Evolutionary conservation across 176 grass and related monocot genomes (phyloP), one percentile per base, ranked within the genome.

Genomic region (Stipa capillata): DNA sequence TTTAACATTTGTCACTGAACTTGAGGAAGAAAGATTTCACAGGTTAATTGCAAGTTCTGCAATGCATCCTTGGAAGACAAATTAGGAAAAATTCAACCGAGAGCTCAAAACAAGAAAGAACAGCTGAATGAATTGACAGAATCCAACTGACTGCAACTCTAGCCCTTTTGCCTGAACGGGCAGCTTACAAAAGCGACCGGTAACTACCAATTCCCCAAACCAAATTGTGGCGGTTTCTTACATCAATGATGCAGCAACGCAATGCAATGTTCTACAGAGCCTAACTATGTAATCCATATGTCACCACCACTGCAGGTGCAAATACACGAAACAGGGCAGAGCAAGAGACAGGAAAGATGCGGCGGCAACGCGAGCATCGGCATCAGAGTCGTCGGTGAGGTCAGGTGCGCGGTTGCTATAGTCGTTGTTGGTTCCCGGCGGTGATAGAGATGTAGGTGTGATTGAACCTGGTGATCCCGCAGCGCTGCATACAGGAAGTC

Each of bases 271-370:
- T 4, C 6, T n/a, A 51, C 6, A 21, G 12, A 73, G 21, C 29
- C 84, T 84, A 86, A 21, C 71, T 54, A 70, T 15, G 56, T n/a
- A 27, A 14, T 60, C 27, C 59, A 41, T 12, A 47, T 42, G 60
- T 84, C 82, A 80, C 75, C 81, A 76, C 76, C 77, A 35, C 13
- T 73, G 62, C 34, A 83, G 41, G 29, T 72, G 29, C 63, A 84
- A 44, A 25, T 80, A 76, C 52, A 85, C 55, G 43, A 89, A 69
- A 36, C 76, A 85, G 2, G 62, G 59, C 27, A 89, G 43, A 10
- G 21, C 69, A 52, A 85, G 43, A 45, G 82, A 75, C 3, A 42
- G 5, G 5, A 85, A 59, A 31, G 51, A 60, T 21, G 51, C 0
- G 8, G 49, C n/a, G 14, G 20, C 33, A 2, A 15, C 16, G 1